Evolutionary conservation across 2,329 filamentous ascomycete species (phyloP).

Genomic region (Xylaria sp.): DNA sequence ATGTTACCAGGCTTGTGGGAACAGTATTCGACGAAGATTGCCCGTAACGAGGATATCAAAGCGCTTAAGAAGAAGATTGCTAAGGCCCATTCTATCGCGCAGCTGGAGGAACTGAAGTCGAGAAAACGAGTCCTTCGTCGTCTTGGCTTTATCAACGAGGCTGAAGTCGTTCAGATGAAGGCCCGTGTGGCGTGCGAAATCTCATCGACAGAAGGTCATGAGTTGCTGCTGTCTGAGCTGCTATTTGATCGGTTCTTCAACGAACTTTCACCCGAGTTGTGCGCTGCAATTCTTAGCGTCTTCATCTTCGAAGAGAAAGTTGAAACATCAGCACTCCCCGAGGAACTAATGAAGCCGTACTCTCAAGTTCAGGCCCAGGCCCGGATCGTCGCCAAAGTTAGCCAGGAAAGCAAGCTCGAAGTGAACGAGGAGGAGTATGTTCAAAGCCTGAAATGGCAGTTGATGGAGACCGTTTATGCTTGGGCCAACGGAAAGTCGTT

Average conservation of each 20-base stretch:
- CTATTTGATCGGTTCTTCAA: slow-evolving; percentile 99
- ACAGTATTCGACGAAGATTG: slow-evolving; percentile 81
- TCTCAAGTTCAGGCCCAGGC: slow-evolving; percentile 87
- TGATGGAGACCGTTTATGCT: slow-evolving; percentile 94
- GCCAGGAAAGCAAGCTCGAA: slow-evolving; percentile 88
- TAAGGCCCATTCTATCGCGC: slow-evolving; percentile 83
- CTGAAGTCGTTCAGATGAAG: slow-evolving; percentile 94
- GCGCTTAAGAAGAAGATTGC: slow-evolving; percentile 83
- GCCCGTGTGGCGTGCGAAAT: slow-evolving; percentile 98
- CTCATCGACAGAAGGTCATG: slow-evolving; percentile 86
- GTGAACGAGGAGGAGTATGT: slow-evolving; percentile 96
- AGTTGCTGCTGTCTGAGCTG: slow-evolving; percentile 88
- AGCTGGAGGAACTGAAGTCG: slow-evolving; percentile 94
- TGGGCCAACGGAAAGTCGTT: slow-evolving; percentile 93
- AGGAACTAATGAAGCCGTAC: slow-evolving; percentile 84
- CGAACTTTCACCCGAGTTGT: slow-evolving; percentile 84
- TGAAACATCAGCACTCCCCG: slow-evolving; percentile 74
- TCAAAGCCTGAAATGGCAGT: slow-evolving; percentile 84
- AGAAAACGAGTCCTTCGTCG: slow-evolving; percentile 93
- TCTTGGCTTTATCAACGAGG: slow-evolving; percentile 92
- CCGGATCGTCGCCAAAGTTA: slow-evolving; percentile 86
- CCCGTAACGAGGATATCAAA: slow-evolving; percentile 78
- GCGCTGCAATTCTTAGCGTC: slow-evolving; percentile 82
- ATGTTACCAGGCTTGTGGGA: slow-evolving; percentile 83
- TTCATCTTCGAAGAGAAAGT: slow-evolving; percentile 99